Base-by-base conservation (phyloP, 2,329 filamentous ascomycete species). In the Paecilomyces dactylethromorphus region DNA sequence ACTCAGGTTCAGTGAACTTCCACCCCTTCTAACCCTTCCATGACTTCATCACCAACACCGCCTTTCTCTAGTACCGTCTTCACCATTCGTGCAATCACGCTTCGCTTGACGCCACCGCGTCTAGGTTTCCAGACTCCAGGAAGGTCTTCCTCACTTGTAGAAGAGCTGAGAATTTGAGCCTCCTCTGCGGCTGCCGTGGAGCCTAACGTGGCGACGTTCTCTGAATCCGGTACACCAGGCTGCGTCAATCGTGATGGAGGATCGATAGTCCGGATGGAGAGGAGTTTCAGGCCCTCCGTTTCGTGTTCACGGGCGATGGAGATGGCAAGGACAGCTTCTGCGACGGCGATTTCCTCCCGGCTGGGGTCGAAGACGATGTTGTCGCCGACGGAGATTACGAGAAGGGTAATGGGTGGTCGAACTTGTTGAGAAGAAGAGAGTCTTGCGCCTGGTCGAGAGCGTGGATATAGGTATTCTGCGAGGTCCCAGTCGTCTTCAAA, bases 401-500 rank as follows among this genome's bases (percentile, higher is more conserved):
- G 87, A 21, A 99, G 83, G 3, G 93, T 97, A 58, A 99, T 84
- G 0, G 94, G 92, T 3, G 94, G 94, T 54, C 87, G 84, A 32
- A 80, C 71, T 53, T 71, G 66, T 49, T 70, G 63, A 18, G 70
- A 59, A 3, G 65, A 61, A 18, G 62, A 67, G 15, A 63, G 64
- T 33, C 66, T 68, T 13, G 74, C 71, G 60, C 39, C 24, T 24
- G 59, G 52, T 26, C 58, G 58, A 26, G 64, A 56, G 35, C 81
- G 82, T 1, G 87, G 83, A 77, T 95, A 99, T 31, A 99, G 79
- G 59, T 86, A 87, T 18, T 85, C 82, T 0, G 92, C 87, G 15
- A 89, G 89, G 63, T 89, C 91, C 94, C 94, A 99, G 78, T 99
- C 94, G 76, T 99, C 94, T 78, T 97, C 89, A 76, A 99, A 99